Conservation (phyloP, 2,329 filamentous ascomycete genomes). For the Herpotrichia juniperi region DNA sequence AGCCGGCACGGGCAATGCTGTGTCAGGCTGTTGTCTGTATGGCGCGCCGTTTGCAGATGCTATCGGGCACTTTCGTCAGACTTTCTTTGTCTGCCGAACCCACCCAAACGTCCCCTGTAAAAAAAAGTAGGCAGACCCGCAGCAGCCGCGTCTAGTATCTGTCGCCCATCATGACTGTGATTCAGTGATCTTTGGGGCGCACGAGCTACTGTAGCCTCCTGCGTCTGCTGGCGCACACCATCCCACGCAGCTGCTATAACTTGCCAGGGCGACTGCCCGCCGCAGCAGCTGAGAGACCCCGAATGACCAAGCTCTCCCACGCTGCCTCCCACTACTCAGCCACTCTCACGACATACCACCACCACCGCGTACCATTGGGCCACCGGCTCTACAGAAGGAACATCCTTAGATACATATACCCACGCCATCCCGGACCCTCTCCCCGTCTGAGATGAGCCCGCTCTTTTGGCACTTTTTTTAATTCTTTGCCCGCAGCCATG, state of each 20-base stretch:
- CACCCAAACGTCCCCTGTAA: conserved; percentile 1
- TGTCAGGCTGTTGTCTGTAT: neutral
- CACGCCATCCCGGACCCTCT: conserved; percentile 1
- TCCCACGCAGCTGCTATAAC: conserved; percentile 14
- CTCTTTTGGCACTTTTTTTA: conserved; percentile 19
- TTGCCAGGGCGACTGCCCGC: conserved; percentile 5
- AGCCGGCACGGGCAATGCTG: neutral
- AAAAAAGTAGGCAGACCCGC: conserved; percentile 13
- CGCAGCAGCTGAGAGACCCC: conserved; percentile 1
- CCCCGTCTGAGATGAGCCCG: conserved; percentile 6
- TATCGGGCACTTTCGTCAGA: conserved; percentile 34
- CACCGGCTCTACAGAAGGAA: neutral
- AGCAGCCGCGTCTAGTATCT: conserved; percentile 4
- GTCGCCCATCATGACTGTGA: conserved; percentile 5
- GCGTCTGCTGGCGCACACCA: conserved; percentile 7
- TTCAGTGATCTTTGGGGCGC: neutral
- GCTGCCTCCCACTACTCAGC: conserved; percentile 7
- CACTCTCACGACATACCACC: conserved; percentile 10
- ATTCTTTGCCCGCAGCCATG: conserved; percentile 36
- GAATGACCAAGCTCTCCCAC: conserved; percentile 11
- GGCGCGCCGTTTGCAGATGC: conserved; percentile 30
- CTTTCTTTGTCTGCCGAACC: conserved; percentile 27
- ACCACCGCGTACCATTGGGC: neutral
- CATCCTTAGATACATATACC: conserved; percentile 9
- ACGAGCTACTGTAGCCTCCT: conserved; percentile 1